Evolutionary conservation across 768 basidiomycete species (phyloP).

Genomic region (Tricholoma bakamatsutake): DNA sequence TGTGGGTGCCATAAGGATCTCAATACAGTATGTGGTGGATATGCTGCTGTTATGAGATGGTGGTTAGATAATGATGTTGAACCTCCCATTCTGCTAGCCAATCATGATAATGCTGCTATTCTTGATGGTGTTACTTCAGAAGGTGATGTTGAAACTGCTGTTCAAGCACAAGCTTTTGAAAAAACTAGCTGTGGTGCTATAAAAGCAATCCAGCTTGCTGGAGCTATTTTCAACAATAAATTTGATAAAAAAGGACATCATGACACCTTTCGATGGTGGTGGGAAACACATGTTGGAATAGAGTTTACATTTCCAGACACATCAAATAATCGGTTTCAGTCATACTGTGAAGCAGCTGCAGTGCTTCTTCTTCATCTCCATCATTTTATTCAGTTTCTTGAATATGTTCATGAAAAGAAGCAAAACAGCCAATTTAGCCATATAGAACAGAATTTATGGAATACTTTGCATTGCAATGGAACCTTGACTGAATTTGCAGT

Average conservation of each 20-base stretch:
- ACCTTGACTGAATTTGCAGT: no score
- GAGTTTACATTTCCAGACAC: slow-evolving; percentile 20
- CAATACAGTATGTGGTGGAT: slow-evolving; percentile 24
- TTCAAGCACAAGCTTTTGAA: slow-evolving; percentile 5
- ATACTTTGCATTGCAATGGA: slow-evolving; percentile 15
- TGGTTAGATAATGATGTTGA: slow-evolving; percentile 13
- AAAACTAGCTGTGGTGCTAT: slow-evolving; percentile 4
- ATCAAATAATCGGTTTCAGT: slow-evolving; percentile 20
- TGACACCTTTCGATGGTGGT: slow-evolving; percentile 16
- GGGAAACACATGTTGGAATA: slow-evolving; percentile 5
- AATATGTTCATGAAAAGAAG: slow-evolving; percentile 22
- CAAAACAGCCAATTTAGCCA: slow-evolving; percentile 13
- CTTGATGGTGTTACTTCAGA: background rate
- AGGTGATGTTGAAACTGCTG: slow-evolving; percentile 5
- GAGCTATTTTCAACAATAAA: slow-evolving; percentile 26
- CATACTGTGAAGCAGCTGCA: slow-evolving; percentile 17
- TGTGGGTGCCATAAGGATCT: slow-evolving; percentile 30
- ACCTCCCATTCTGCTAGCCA: slow-evolving; percentile 21
- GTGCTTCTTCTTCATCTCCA: slow-evolving; percentile 18
- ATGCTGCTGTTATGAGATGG: slow-evolving; percentile 13
- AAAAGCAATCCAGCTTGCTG: slow-evolving; percentile 14
- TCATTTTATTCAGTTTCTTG: slow-evolving; percentile 13
- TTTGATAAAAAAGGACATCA: slow-evolving; percentile 31
- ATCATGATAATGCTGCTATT: slow-evolving; percentile 21
- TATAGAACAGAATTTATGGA: slow-evolving; percentile 23